Evolutionary conservation across 192 early-diverging fungal species (phyloP).

Genomic region (Gonapodya prolifera): DNA sequence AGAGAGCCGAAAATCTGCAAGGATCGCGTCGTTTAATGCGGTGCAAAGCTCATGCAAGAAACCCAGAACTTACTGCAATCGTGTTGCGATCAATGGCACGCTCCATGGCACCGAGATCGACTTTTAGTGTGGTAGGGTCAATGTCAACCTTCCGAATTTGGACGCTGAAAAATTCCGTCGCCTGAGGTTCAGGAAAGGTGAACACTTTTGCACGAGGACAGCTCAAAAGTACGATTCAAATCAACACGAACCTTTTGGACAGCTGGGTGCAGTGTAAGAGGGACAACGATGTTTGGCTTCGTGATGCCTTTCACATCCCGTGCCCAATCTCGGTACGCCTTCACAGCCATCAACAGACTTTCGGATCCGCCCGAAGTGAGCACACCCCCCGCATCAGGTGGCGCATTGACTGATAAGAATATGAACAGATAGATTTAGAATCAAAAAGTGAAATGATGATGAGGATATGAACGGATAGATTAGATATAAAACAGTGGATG

Average conservation of each 20-base stretch:
- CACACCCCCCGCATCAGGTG: slow-evolving; percentile 55
- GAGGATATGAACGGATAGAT: too few species aligned
- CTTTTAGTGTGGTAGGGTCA: slow-evolving; percentile 59
- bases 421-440: too few species aligned
- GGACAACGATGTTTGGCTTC: slow-evolving; percentile 42
- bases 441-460: background rate
- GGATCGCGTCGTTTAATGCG: background rate
- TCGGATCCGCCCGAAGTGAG: slow-evolving; percentile 94
- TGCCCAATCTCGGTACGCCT: background rate
- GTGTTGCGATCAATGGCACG: slow-evolving; percentile 83
- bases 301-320: background rate
- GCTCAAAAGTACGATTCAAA: slow-evolving; percentile 14
- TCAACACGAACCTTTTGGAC: slow-evolving; percentile 73
- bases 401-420: too few species aligned
- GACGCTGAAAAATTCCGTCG: slow-evolving; percentile 75
- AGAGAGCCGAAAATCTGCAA: slow-evolving; percentile 58
- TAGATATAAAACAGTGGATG: too few species aligned
- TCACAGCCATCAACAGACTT: slow-evolving; percentile 64
- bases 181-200: slow-evolving; percentile 95
- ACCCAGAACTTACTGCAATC: slow-evolving; percentile 54
- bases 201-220: slow-evolving; percentile 73
- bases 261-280: slow-evolving; percentile 84
- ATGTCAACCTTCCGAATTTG: slow-evolving; percentile 75
- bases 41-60: background rate
- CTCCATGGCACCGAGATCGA: slow-evolving; percentile 59